Evolutionary conservation across 2,329 filamentous ascomycete species (phyloP), one percentile per base, ranked within the genome.

Genomic region (Fusarium humuli): DNA sequence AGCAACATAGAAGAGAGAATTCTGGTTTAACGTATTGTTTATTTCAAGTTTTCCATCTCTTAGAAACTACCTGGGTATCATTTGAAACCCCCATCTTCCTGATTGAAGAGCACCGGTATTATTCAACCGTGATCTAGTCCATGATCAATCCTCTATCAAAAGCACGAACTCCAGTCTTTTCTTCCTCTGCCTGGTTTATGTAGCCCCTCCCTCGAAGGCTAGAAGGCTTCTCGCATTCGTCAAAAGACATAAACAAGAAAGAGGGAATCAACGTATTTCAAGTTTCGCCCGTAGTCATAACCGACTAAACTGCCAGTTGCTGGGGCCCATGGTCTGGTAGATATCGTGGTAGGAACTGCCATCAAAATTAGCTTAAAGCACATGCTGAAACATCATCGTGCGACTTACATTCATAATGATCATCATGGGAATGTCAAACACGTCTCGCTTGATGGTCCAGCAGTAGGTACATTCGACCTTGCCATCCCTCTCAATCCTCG

Each of bases 371-470:
- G 47, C 14, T 49, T 8, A 16, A 8, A 18, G 18, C 7, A 22
- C 12, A 7, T 12, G 14, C 14, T 20, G 16, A 20, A 27, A 27
- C n/a, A 14, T 9, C 20, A 8, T 37, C 13, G 7, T 10, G 41
- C 22, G 34, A 91, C 94, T 91, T 80, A 98, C 96, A 83, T 98
- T 98, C 85, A 98, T 95, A 77, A 98, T 93, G 80, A 98, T 97
- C 83, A 98, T 86, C 94, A 98, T 97, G 23, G 96, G 96, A 80
- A 98, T 97, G 82, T 98, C 95, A 83, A 98, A 98, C 42, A 96
- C 93, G 80, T 99, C 96, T 69, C 95, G 87, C 83, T 97, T 97
- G 68, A 98, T 94, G 69, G 93, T 95, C 94, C 95, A 98, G 83
- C 93, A 97, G 82, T 97, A 97, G 75, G 92, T 94, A 83, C 94